A percentile compares a stretch with the other conserved stretches of the same genome.
Evolutionary conservation across 805 yeast genomes (phyloP).

Genomic region (Zygoascus bituminiphila): DNA sequence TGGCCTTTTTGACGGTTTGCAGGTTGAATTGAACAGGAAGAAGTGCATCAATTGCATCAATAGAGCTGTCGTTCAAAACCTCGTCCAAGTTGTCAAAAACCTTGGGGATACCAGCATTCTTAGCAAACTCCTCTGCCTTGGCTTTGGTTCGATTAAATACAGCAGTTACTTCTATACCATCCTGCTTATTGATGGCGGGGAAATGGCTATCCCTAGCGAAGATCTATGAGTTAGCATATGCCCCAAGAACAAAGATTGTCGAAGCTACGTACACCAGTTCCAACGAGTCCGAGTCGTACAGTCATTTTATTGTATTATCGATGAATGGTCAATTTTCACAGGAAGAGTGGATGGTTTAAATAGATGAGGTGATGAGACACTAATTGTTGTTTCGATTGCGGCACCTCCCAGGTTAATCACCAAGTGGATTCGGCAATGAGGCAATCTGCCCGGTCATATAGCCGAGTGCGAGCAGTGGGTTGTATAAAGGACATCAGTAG

Average conservation of each 20-base stretch:
- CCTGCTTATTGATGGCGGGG: constrained; percentile 50
- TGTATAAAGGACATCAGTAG: no score
- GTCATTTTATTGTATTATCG: no score
- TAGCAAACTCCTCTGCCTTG: constrained; percentile 77
- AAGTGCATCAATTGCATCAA: constrained; percentile 75
- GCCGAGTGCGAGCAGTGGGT: no score
- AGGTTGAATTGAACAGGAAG: constrained; percentile 82
- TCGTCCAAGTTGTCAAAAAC: constrained; percentile 46
- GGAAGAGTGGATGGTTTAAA: no score
- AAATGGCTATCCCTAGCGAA: constrained; percentile 80
- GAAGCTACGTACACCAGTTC: constrained; percentile 22
- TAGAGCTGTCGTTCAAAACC: constrained; percentile 54
- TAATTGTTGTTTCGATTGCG: no score
- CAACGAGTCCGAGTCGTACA: constrained; percentile 25
- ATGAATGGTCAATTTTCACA: no score
- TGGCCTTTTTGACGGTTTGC: constrained; percentile 58
- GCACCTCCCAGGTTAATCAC: no score
- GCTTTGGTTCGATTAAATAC: constrained; percentile 76
- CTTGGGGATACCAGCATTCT: constrained; percentile 43
- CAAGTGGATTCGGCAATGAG: no score
- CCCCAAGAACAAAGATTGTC: no score
- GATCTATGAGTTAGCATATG: constrained; percentile 32
- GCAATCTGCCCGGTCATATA: no score
- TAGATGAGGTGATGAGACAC: no score
- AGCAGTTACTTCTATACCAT: constrained; percentile 50